These are phyloP conservation scores for Colletotrichum truncatum DNA, from an alignment of 2,329 filamentous ascomycete genomes.

Conservation along the genomic window DNA sequence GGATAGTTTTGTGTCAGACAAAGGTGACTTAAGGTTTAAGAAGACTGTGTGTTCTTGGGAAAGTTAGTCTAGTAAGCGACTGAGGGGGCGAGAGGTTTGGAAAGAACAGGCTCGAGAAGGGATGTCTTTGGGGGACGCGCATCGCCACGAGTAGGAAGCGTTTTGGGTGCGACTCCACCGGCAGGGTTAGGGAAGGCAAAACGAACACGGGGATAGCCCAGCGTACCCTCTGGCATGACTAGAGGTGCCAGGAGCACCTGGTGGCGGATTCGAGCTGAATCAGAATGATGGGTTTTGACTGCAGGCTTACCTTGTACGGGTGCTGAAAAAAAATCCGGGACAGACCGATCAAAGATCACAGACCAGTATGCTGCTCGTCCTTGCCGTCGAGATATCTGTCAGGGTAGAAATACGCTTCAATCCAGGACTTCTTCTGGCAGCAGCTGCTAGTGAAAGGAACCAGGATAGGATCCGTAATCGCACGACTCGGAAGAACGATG, in stretches of 20 bases:
- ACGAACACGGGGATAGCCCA: constrained; percentile 16
- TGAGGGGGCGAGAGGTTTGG: constrained; percentile 4
- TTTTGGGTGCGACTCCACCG: constrained; percentile 15
- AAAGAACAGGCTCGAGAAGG: background rate
- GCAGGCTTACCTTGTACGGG: constrained; percentile 29
- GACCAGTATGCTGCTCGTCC: constrained; percentile 29
- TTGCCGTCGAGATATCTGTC: background rate
- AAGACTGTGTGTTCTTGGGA: constrained; percentile 12
- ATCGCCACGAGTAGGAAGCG: constrained; percentile 25
- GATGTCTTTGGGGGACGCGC: background rate
- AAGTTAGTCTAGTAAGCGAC: constrained; percentile 12
- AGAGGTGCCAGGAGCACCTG: constrained; percentile 26
- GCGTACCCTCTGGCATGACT: constrained; percentile 19
- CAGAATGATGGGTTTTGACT: constrained; percentile 13
- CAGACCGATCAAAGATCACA: constrained; percentile 22
- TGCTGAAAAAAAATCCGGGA: constrained; percentile 22
- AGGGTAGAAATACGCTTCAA: background rate
- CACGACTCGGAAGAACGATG: no score
- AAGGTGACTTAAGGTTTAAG: constrained; percentile 28
- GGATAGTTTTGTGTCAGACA: constrained; percentile 22
- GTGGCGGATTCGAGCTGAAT: constrained; percentile 24
- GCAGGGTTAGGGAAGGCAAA: constrained; percentile 8
- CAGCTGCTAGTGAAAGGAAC: no score
- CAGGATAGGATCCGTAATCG: no score
- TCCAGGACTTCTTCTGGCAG: no score